Evolutionary conservation across 1,284 basidiomycete genomes (phyloP), one percentile per base, ranked within the genome.

Genomic region (Trichosporon coremiiforme): DNA sequence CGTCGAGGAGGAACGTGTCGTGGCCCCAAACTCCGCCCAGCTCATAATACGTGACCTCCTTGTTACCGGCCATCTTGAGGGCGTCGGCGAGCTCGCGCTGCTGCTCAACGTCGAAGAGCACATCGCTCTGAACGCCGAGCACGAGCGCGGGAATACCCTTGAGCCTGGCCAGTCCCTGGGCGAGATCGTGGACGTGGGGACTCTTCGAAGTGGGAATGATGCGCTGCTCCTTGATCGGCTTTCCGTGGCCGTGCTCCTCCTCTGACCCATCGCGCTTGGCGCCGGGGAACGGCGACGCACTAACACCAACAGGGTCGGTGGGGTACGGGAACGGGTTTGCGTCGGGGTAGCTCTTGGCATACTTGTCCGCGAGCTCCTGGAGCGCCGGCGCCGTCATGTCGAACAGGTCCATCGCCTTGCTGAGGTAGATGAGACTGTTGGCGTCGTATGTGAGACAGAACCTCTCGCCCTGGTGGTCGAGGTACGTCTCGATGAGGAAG

Each of bases 361-460:
- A 84, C 63, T 78, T 74, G 33, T 77, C 72, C 50, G 87, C 86
- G 22, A 98, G 87, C 53, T 89, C 88, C 50, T 87, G 83, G 3
- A 99, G 87, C 4, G 94, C 88, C 29, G 92, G 87, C 4, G 87
- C 86, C 0, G 94, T 94, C 89, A 99, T 91, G 85, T 98, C 96
- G 82, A 99, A 99, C 1, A 99, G 87, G 83, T 99, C 96, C 96
- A 99, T 99, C 20, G 97, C 96, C 85, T 99, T 99, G 22, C 92
- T 94, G 73, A 98, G 89, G 86, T 99, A 99, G 77, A 99, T 95
- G 82, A 99, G 90, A 2, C 94, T 97, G 85, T 99, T 99, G 71
- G 97, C 96, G 81, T 99, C 96, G 84, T 99, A 99, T 82, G 98
- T 99, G 70, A 98, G 86, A 82, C 96, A 99, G 85, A 99, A 99